These are phyloP conservation scores for Trichoderma guizhouense DNA, from an alignment of 2,329 filamentous ascomycete species.

Conservation along the genomic window DNA sequence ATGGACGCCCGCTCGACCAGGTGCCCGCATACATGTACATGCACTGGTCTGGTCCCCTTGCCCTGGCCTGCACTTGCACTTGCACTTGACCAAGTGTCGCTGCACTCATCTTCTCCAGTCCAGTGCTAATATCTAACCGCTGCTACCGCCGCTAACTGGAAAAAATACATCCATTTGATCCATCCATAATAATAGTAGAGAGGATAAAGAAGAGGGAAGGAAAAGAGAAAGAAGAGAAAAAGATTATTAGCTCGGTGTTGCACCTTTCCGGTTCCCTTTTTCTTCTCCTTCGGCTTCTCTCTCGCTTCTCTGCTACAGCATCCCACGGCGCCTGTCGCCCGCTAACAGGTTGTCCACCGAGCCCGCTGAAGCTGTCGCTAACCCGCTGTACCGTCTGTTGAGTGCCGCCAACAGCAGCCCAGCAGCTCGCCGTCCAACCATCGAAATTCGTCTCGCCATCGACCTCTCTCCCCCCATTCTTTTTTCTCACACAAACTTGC, in stretches of 20 bases:
- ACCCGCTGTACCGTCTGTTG: background rate
- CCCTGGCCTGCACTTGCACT: background rate
- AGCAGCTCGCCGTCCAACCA: background rate
- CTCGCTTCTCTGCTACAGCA: background rate
- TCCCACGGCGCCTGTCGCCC: background rate
- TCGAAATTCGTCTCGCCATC: background rate
- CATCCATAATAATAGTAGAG: background rate
- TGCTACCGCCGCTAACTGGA: conserved; percentile 19
- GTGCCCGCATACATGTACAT: background rate
- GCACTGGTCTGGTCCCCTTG: background rate
- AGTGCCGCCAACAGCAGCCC: background rate
- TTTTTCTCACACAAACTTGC: background rate
- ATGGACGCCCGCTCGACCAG: background rate
- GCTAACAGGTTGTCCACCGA: background rate
- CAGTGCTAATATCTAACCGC: background rate
- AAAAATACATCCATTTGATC: background rate
- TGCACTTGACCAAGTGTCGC: conserved; percentile 5
- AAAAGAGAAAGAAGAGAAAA: background rate
- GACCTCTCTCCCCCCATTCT: background rate
- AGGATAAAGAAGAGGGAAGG: background rate
- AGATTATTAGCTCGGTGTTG: background rate
- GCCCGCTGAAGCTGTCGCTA: background rate
- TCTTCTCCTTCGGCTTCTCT: background rate
- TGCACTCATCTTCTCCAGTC: background rate
- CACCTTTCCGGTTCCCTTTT: background rate